Evolutionary conservation across 1,284 basidiomycete genomes (phyloP).

Genomic region (Mycena citricolor): DNA sequence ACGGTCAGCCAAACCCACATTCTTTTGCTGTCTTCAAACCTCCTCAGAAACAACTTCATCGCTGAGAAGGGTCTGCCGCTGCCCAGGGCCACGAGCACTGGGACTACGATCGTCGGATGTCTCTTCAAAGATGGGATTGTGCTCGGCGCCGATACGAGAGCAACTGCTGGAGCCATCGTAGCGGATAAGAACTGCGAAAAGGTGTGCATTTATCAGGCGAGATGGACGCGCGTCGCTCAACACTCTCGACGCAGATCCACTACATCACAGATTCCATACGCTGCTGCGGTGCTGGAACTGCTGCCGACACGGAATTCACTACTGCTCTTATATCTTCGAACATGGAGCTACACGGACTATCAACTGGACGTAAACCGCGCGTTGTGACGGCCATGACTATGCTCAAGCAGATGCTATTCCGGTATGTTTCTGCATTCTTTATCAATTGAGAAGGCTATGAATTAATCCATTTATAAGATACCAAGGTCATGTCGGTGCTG

Average conservation of each 20-base stretch:
- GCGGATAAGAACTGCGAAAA: constrained; percentile 99
- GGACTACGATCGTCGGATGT: constrained; percentile 98
- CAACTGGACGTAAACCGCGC: constrained; percentile 82
- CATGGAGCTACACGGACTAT: constrained; percentile 85
- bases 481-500: constrained; percentile 94
- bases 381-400: constrained; percentile 99
- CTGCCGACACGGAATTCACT: constrained; percentile 96
- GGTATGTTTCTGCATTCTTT: constrained; percentile 31
- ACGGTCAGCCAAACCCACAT: constrained; percentile 35
- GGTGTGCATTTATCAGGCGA: constrained; percentile 45
- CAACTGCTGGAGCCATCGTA: constrained; percentile 93
- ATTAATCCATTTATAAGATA: constrained; percentile 40
- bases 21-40: constrained; percentile 12
- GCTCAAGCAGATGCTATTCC: constrained; percentile 74
- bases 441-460: no score
- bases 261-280: constrained; percentile 93
- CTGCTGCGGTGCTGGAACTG: constrained; percentile 98
- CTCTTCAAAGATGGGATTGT: constrained; percentile 93
- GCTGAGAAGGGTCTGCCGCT: constrained; percentile 65
- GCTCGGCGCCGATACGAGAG: constrained; percentile 95
- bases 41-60: constrained; percentile 76
- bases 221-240: neutral
- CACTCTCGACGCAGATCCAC: constrained; percentile 72
- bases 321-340: constrained; percentile 93
- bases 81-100: constrained; percentile 89